phyloP scores from a whole-genome alignment of 768 basidiomycete species.

The Lactarius vividus region DNA sequence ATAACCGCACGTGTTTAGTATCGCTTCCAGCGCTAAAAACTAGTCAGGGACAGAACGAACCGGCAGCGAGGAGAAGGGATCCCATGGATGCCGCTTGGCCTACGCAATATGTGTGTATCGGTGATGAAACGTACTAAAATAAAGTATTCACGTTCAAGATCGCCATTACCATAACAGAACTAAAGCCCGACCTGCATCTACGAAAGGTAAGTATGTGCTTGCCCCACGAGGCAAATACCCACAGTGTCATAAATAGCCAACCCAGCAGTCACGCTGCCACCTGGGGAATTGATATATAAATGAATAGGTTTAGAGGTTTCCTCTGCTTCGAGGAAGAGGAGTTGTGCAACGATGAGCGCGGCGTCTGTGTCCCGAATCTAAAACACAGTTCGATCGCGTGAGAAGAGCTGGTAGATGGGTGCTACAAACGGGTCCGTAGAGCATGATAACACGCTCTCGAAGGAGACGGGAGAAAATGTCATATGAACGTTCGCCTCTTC shows the following conservation, averaged over 20 bases:
- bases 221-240: constrained; percentile 30
- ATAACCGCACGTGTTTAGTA: constrained; percentile 19
- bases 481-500: constrained; percentile 85
- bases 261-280: constrained; percentile 93
- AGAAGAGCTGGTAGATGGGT: not conserved
- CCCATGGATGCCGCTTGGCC: constrained; percentile 98
- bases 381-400: not conserved
- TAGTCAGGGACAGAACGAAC: constrained; percentile 33
- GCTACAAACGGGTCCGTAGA: constrained; percentile 79
- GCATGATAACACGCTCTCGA: constrained; percentile 92
- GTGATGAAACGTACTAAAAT: constrained; percentile 77
- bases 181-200: constrained; percentile 57
- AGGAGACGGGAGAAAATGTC: constrained; percentile 95
- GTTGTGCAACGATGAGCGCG: constrained; percentile 83
- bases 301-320: constrained; percentile 94
- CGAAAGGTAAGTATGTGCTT: constrained; percentile 4
- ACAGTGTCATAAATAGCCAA: constrained; percentile 98
- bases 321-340: constrained; percentile 95
- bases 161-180: not conserved
- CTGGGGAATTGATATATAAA: constrained; percentile 95
- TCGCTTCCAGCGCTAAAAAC: not conserved
- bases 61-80: constrained; percentile 86
- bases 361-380: constrained; percentile 91
- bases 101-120: constrained; percentile 95
- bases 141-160: not conserved